Evolutionary conservation across 2,329 filamentous ascomycete species (phyloP).

Genomic region (Penicillium sp.): DNA sequence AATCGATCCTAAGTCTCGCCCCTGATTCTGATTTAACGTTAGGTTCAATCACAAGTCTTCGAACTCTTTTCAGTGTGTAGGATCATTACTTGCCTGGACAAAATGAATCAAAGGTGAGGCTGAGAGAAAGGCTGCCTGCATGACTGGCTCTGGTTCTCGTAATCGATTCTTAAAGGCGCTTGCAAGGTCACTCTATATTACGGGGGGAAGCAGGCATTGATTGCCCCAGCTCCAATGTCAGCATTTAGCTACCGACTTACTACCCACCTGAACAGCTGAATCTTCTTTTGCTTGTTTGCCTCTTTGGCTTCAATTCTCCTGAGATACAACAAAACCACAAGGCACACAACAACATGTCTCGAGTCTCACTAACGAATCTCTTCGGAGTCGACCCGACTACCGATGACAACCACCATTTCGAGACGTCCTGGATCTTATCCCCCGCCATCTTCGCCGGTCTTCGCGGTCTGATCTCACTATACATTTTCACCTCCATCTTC

Average conservation of each 20-base stretch:
- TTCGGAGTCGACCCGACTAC: conserved; percentile 37
- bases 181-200: background rate
- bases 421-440: conserved; percentile 77
- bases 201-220: background rate
- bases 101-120: background rate
- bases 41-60: background rate
- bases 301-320: background rate
- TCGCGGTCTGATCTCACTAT: conserved; percentile 51
- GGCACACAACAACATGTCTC: conserved; percentile 16
- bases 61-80: background rate
- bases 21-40: background rate
- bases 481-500: conserved; percentile 68
- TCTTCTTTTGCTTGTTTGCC: background rate
- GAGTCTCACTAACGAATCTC: conserved; percentile 20
- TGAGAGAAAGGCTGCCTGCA: background rate
- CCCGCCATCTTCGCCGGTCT: conserved; percentile 60
- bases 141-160: background rate
- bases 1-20: background rate
- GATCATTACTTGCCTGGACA: background rate
- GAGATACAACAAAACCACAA: background rate
- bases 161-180: background rate
- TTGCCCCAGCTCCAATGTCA: background rate
- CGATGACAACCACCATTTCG: conserved; percentile 61
- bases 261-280: background rate
- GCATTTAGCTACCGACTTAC: background rate